Evolutionary conservation across 2,329 filamentous ascomycete genomes (phyloP).

Genomic region (Pestalotiopsis sp.): DNA sequence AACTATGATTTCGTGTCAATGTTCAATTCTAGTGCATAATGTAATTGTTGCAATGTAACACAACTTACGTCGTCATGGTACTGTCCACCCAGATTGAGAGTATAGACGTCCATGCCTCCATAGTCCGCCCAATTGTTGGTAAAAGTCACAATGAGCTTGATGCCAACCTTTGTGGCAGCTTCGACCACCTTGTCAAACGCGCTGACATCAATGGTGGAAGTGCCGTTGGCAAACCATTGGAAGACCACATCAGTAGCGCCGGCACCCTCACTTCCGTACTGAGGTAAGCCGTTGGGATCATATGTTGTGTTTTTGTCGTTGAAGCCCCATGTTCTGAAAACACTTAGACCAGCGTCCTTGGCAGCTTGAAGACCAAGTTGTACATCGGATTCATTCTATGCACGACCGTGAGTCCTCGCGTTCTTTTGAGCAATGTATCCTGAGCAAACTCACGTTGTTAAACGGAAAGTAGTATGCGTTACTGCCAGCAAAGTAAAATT

Average conservation of each 20-base stretch:
- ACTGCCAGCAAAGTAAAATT: conserved; percentile 59
- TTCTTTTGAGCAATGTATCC: neutral
- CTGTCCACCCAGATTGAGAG: conserved; percentile 53
- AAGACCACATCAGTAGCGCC: conserved; percentile 48
- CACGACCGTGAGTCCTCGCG: neutral
- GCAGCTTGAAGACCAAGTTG: conserved; percentile 25
- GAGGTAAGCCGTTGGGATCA: conserved; percentile 45
- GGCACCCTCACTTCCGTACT: conserved; percentile 53
- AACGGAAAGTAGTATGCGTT: conserved; percentile 62
- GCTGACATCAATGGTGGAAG: conserved; percentile 43
- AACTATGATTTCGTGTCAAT: conserved; percentile 36
- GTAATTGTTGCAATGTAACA: too few species aligned
- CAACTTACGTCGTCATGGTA: conserved; percentile 47
- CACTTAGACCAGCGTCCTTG: conserved; percentile 36
- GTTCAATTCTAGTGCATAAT: neutral
- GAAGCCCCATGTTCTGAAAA: conserved; percentile 61
- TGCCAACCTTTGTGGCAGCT: conserved; percentile 48
- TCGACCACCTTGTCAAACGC: conserved; percentile 55
- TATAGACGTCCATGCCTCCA: conserved; percentile 63
- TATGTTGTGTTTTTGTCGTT: conserved; percentile 58
- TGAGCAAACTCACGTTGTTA: conserved; percentile 41
- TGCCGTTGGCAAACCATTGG: conserved; percentile 49
- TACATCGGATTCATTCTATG: conserved; percentile 42
- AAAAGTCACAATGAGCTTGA: conserved; percentile 56
- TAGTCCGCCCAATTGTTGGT: conserved; percentile 65